These are phyloP conservation scores for Ophiostoma sp. DNA, from an alignment of 2,329 filamentous ascomycete genomes.

Conservation along the genomic window DNA sequence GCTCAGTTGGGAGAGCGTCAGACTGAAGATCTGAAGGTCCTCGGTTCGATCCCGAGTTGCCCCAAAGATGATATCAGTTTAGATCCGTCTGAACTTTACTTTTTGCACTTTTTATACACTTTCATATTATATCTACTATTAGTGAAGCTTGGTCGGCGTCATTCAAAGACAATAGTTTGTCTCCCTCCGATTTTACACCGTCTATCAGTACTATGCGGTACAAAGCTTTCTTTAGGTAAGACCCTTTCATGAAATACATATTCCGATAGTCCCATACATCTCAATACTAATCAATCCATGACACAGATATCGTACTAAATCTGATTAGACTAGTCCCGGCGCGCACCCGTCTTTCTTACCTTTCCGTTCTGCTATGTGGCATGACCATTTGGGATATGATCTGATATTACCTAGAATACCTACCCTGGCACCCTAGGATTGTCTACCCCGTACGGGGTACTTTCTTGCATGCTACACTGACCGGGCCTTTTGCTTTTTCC, in stretches of 20 bases:
- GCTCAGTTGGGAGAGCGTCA: slow-evolving; percentile 24
- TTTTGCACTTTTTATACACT: not conserved
- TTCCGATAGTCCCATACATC: too few relatives aligned
- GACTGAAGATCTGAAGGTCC: slow-evolving; percentile 24
- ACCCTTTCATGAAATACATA: too few relatives aligned
- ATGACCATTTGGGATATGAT: not conserved
- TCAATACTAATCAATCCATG: too few relatives aligned
- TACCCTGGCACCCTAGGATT: not conserved
- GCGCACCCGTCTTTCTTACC: not conserved
- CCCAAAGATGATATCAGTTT: slow-evolving; percentile 7
- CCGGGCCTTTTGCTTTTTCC: not conserved
- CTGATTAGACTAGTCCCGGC: not conserved
- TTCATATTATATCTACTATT: not conserved
- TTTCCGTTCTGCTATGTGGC: not conserved
- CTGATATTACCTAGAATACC: slow-evolving; percentile 6
- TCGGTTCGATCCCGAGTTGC: slow-evolving; percentile 24
- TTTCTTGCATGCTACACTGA: not conserved
- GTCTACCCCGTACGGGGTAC: not conserved
- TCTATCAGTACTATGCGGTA: too few relatives aligned
- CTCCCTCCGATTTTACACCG: too few relatives aligned
- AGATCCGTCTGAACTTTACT: not conserved
- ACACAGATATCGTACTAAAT: not conserved
- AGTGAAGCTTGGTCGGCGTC: not conserved
- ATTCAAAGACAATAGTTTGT: too few relatives aligned
- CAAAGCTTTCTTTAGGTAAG: too few relatives aligned